Conservation (phyloP, 2,329 filamentous ascomycete species). For the Claviceps sp. region DNA sequence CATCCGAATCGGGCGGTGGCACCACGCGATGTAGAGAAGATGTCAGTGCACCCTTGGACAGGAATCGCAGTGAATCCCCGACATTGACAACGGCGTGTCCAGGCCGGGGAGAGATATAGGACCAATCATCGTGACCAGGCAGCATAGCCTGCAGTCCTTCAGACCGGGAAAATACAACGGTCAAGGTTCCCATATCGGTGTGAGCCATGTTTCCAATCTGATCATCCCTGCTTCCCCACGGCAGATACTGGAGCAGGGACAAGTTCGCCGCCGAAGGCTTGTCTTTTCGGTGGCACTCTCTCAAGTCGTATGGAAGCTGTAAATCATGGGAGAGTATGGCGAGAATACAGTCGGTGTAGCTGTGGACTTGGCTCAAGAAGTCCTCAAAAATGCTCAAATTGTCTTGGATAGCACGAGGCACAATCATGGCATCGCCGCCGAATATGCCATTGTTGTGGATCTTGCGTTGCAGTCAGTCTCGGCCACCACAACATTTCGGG, state of each 20-base stretch:
- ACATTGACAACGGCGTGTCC: constrained; percentile 7
- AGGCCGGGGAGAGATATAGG: constrained; percentile 8
- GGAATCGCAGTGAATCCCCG: constrained; percentile 8
- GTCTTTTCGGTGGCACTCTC: constrained; percentile 7
- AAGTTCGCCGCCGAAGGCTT: constrained; percentile 8
- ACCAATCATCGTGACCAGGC: constrained; percentile 9
- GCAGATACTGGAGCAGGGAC: constrained; percentile 9
- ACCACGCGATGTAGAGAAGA: constrained; percentile 11
- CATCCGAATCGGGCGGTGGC: constrained; percentile 7
- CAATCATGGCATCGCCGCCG: constrained; percentile 1
- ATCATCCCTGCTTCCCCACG: constrained; percentile 7
- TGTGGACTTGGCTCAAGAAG: neutral
- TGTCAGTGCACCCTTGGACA: constrained; percentile 6
- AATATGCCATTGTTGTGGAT: constrained; percentile 6
- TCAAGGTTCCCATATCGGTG: constrained; percentile 11
- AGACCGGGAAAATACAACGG: constrained; percentile 11
- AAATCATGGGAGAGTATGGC: constrained; percentile 2
- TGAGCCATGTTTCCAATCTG: constrained; percentile 10
- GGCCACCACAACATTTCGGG: constrained; percentile 18
- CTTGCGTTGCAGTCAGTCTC: constrained; percentile 68
- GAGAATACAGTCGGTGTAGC: constrained; percentile 4
- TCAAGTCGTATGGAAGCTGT: constrained; percentile 1
- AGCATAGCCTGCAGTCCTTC: constrained; percentile 10
- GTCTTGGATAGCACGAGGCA: constrained; percentile 2
- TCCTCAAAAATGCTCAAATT: constrained; percentile 3